Conservation (phyloP, 1,284 basidiomycete genomes). For the Golubevia sp. region DNA sequence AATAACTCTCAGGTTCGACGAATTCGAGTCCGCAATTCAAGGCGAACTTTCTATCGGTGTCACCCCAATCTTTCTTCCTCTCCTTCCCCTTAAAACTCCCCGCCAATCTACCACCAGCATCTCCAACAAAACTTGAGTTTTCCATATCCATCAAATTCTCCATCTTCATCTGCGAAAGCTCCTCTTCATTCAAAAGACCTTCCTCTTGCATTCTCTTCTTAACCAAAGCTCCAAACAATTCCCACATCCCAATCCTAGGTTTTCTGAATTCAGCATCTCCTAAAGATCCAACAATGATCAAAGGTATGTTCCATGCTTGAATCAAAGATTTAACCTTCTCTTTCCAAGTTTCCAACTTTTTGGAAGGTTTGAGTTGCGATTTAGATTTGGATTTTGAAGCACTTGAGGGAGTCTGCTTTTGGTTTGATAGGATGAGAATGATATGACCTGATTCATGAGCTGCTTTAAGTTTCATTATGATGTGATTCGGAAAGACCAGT, state of each 20-base stretch:
- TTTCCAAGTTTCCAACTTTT: constrained; percentile 31
- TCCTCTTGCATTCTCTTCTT: background rate
- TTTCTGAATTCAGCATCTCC: constrained; percentile 35
- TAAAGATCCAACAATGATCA: constrained; percentile 37
- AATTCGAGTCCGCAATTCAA: constrained; percentile 35
- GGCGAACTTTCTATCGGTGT: constrained; percentile 49
- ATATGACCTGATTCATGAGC: too few species aligned
- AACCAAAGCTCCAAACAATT: constrained; percentile 1
- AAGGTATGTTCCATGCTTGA: constrained; percentile 26
- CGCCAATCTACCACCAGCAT: constrained; percentile 36
- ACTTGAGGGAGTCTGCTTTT: background rate
- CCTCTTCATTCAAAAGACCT: background rate
- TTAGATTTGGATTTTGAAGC: background rate
- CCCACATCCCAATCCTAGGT: constrained; percentile 34
- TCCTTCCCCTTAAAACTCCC: background rate
- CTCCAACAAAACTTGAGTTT: constrained; percentile 20
- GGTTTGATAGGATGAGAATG: too few species aligned
- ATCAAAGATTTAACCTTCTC: constrained; percentile 33
- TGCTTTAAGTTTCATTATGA: too few species aligned
- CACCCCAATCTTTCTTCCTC: constrained; percentile 21
- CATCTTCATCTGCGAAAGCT: background rate
- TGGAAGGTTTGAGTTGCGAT: too few species aligned
- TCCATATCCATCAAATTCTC: background rate
- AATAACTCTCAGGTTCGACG: constrained; percentile 43
- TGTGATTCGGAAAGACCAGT: too few species aligned